Evolutionary conservation across 2,329 filamentous ascomycete species (phyloP), one percentile per base, ranked within the genome.

Genomic region (Aspergillus tamarii): DNA sequence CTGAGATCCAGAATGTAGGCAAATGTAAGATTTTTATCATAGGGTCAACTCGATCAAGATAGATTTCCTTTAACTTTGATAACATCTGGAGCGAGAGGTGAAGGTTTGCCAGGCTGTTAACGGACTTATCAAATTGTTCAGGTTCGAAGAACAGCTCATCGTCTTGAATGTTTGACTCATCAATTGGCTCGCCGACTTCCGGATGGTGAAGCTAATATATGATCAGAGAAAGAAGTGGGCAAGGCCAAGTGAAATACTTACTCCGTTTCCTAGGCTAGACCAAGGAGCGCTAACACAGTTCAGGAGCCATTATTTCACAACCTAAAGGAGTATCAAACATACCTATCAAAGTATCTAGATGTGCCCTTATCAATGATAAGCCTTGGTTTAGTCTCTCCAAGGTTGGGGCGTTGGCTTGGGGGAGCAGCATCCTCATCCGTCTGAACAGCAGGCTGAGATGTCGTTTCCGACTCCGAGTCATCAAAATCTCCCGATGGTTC

Each of bases 1-100:
- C 11, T 28, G 16, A 16, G 26, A 9, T 30, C 48, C 48, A 52
- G 26, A 52, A 52, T 3, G 48, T 66, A n/a, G 69, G 67, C 1
- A 69, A 60, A 59, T 72, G 69, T 4, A 70, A 55, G n/a, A 69
- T 57, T 53, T 70, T 69, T 14, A 69, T 64, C 14, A 70, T 56
- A 3, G 67, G 66, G 54, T 71, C 68, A 30, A 68, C 61, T 19
- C 69, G 65, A 28, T 64, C 41, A n/a, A 70, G 59, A 39, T 70
- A 70, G 11, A 55, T 45, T 26, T 43, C 57, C 48, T n/a, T 64
- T 56, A 21, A 43, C 39, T 55, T 60, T 30, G 59, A 14, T 12
- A 52, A n/a, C 19, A n/a, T 30, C 26, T 30, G 48, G 14, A 3
- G 14, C 12, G 48, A 46, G 12, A 43, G 19, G 41, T 19, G 39